Conservation (phyloP, 345 rosid species). For the Salix purpurea region DNA sequence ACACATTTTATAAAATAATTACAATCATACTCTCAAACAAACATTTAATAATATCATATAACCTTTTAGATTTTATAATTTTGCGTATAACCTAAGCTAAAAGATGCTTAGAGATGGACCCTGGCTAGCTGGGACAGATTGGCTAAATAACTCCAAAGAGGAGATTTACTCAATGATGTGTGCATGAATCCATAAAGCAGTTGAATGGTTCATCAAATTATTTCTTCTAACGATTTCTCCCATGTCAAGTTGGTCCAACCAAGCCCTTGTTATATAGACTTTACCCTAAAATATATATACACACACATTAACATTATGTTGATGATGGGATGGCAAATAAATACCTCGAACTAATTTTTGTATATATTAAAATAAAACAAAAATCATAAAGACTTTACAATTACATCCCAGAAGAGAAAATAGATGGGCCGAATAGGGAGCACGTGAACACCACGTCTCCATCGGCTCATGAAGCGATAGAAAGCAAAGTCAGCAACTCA, state of each 20-base stretch:
- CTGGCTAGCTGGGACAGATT: background rate
- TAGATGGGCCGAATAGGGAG: background rate
- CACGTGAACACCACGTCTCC: constrained; percentile 14
- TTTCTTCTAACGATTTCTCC: constrained; percentile 5
- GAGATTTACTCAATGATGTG: background rate
- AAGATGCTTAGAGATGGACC: background rate
- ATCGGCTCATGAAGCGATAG: background rate
- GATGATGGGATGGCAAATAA: too few species aligned
- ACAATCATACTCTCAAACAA: too few species aligned
- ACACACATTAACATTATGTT: too few species aligned
- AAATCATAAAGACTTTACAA: too few species aligned
- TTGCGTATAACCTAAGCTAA: background rate
- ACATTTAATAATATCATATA: background rate
- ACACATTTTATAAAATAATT: accelerated
- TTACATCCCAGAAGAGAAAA: too few species aligned
- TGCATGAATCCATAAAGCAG: background rate
- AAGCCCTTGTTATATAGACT: background rate
- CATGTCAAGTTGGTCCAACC: constrained; percentile 17
- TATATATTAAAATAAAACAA: too few species aligned
- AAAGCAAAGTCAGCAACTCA: background rate
- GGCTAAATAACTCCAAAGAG: background rate
- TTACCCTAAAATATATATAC: background rate
- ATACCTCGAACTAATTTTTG: too few species aligned
- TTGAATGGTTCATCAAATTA: background rate
- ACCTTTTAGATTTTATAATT: background rate